Conservation (phyloP, 1,139 yeast genomes). For the Debaryomyces subglobosus region DNA sequence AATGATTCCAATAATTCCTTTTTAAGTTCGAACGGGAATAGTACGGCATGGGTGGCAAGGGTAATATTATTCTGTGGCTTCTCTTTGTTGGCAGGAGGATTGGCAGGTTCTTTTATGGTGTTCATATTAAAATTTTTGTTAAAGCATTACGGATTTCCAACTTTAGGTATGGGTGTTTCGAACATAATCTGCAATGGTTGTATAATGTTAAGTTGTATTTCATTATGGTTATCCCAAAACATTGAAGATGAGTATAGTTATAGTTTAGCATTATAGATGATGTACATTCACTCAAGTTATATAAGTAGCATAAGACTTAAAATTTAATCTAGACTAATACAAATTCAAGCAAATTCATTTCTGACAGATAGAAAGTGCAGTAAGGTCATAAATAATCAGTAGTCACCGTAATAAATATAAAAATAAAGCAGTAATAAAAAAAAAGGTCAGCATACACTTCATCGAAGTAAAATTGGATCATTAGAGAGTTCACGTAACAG, state of each 20-base stretch:
- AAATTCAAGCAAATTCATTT: background rate
- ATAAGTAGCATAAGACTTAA: slow-evolving; percentile 2
- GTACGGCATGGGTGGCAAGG: slow-evolving; percentile 92
- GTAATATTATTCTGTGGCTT: slow-evolving; percentile 89
- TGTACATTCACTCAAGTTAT: background rate
- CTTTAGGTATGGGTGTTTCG: slow-evolving; percentile 91
- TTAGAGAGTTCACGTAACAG: slow-evolving; percentile 6
- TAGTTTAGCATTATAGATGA: slow-evolving; percentile 70
- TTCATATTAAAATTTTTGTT: slow-evolving; percentile 81
- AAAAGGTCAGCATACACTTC: background rate
- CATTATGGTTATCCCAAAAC: slow-evolving; percentile 91
- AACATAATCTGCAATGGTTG: slow-evolving; percentile 81
- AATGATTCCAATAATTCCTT: slow-evolving; percentile 55
- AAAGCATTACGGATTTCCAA: slow-evolving; percentile 80
- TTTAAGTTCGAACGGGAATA: slow-evolving; percentile 49
- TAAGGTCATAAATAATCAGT: slow-evolving; percentile 8
- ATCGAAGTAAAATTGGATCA: background rate
- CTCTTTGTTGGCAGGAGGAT: slow-evolving; percentile 89
- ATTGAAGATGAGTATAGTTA: slow-evolving; percentile 95
- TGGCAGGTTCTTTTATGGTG: slow-evolving; percentile 90
- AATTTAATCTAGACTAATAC: slow-evolving; percentile 2
- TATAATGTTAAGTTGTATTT: slow-evolving; percentile 84
- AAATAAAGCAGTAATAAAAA: background rate
- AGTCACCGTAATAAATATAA: background rate
- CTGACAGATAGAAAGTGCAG: background rate